Conservation (phyloP, 1,284 basidiomycete species). For the Rhodotorula glutinis region DNA sequence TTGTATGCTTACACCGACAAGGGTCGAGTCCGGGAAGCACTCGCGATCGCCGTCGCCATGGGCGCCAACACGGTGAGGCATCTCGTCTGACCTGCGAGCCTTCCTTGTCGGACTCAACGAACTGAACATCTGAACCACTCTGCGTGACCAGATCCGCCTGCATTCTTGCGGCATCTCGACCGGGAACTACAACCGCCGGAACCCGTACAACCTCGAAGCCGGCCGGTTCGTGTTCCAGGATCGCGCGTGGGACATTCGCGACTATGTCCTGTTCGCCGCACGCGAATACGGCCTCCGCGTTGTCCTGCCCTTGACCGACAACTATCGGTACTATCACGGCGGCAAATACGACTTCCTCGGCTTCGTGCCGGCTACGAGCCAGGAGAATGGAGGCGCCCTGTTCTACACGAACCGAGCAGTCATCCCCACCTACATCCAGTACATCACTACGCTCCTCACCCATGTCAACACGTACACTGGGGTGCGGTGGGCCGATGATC, state of each 20-base stretch:
- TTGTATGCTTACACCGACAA: conserved; percentile 29
- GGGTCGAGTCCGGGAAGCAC: conserved; percentile 26
- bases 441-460: background rate
- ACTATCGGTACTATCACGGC: conserved; percentile 6
- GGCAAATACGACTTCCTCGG: conserved; percentile 28
- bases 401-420: conserved; percentile 21
- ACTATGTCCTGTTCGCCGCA: conserved; percentile 32
- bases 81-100: background rate
- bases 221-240: background rate
- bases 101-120: no score
- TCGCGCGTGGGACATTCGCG: conserved; percentile 5
- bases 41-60: conserved; percentile 36
- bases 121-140: background rate
- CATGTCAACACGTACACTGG: conserved; percentile 36
- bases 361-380: conserved; percentile 9
- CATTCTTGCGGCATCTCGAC: conserved; percentile 23
- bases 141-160: conserved; percentile 7
- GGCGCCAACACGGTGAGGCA: conserved; percentile 26
- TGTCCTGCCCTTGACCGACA: conserved; percentile 26
- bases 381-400: background rate
- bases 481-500: conserved; percentile 32
- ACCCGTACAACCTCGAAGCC: conserved; percentile 16
- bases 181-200: conserved; percentile 5
- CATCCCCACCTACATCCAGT: conserved; percentile 13
- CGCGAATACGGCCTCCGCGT: conserved; percentile 30